Percentiles rank a stretch among this genome's conserved stretches.
phyloP scores from a whole-genome alignment of 768 basidiomycete genomes.

The Cantharellus cinnabarinus region DNA sequence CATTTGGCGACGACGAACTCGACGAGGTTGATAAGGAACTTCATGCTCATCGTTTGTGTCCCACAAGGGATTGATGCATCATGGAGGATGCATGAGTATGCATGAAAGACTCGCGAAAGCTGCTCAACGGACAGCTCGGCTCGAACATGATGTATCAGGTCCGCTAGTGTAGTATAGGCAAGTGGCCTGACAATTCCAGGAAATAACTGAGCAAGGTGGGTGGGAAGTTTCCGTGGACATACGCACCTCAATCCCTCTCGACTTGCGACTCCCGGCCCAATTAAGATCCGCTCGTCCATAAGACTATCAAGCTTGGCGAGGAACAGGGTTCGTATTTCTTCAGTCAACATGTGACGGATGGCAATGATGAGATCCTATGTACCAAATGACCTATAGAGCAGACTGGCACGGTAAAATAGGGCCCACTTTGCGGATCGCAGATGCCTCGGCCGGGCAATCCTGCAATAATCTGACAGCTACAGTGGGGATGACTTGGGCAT shows the following conservation, averaged over 20 bases:
- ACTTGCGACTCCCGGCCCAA: conserved; percentile 67
- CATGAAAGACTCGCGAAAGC: conserved; percentile 54
- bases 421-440: conserved; percentile 56
- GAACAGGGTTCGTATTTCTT: conserved; percentile 56
- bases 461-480: conserved; percentile 73
- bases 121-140: conserved; percentile 59
- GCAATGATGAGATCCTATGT: conserved; percentile 77
- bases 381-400: background rate
- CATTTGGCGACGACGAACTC: conserved; percentile 68
- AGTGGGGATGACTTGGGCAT: conserved; percentile 63
- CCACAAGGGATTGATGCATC: conserved; percentile 61
- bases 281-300: conserved; percentile 71
- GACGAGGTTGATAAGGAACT: conserved; percentile 76
- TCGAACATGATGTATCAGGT: conserved; percentile 82
- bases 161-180: conserved; percentile 76
- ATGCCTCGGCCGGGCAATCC: conserved; percentile 77
- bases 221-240: background rate
- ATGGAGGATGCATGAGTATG: conserved; percentile 77
- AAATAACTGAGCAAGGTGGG: conserved; percentile 7
- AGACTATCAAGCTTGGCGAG: conserved; percentile 73
- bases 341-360: conserved; percentile 70
- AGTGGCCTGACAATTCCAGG: conserved; percentile 29
- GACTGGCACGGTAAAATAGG: too few relatives aligned
- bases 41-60: conserved; percentile 78
- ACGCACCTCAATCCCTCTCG: conserved; percentile 61